phyloP scores from a whole-genome alignment of 2,329 filamentous ascomycete species.

The Xylariaceae sp. region DNA sequence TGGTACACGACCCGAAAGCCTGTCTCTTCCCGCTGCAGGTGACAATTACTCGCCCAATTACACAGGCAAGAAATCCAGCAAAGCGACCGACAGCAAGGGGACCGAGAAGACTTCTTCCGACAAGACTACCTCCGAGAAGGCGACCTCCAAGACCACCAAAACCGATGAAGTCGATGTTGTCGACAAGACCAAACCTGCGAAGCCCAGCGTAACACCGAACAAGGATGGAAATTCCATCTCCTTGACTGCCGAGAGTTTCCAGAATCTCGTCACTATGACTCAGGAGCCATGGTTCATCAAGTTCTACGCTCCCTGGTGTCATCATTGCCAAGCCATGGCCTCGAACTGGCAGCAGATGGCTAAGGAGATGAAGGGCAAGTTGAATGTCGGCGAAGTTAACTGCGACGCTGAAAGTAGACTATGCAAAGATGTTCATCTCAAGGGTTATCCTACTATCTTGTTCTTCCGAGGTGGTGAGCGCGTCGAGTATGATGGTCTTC shows the following conservation, averaged over 20 bases:
- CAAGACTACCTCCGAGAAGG: too few relatives aligned
- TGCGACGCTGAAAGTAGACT: slow-evolving; percentile 80
- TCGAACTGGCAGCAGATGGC: slow-evolving; percentile 87
- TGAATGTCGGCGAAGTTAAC: slow-evolving; percentile 95
- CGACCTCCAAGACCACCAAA: slow-evolving; percentile 21
- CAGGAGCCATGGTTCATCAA: slow-evolving; percentile 97
- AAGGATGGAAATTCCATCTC: slow-evolving; percentile 68
- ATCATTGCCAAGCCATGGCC: slow-evolving; percentile 89
- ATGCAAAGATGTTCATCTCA: slow-evolving; percentile 85
- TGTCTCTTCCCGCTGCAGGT: slow-evolving; percentile 58
- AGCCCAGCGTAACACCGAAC: slow-evolving; percentile 62
- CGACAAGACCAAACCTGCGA: slow-evolving; percentile 40
- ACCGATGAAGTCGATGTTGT: slow-evolving; percentile 12
- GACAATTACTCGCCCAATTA: slow-evolving; percentile 27
- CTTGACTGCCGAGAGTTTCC: slow-evolving; percentile 81
- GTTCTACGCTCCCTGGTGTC: slow-evolving; percentile 97
- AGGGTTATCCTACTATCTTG: slow-evolving; percentile 80
- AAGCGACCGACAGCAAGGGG: slow-evolving; percentile 23
- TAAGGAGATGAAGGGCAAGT: slow-evolving; percentile 81
- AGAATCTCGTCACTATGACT: slow-evolving; percentile 77
- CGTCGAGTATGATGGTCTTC: slow-evolving; percentile 87
- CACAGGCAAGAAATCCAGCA: slow-evolving; percentile 19
- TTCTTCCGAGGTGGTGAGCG: slow-evolving; percentile 92
- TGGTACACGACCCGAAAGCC: slow-evolving; percentile 66
- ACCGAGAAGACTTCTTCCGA: slow-evolving; percentile 13